Evolutionary conservation across 208 protist species (phyloP).

Genomic region (Angomonas ambiguus): DNA sequence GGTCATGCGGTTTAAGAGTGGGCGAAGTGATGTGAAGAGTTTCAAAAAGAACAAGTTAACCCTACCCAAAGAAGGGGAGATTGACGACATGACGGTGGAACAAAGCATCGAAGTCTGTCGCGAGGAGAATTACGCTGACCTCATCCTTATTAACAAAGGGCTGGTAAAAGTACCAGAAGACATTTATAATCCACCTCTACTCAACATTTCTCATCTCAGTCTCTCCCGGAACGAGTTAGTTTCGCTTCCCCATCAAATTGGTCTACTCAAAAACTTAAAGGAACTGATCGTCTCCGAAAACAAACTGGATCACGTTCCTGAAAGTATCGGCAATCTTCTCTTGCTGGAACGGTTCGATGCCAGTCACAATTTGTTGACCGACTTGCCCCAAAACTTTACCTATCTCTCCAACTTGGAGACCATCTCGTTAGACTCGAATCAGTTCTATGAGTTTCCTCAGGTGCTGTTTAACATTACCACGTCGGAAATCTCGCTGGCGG

Average conservation of each 20-base stretch:
- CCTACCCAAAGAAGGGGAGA: conserved; percentile 63
- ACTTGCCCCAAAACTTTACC: conserved; percentile 69
- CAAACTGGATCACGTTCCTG: conserved; percentile 62
- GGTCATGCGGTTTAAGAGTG: conserved; percentile 4
- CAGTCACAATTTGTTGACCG: conserved; percentile 68
- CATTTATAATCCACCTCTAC: conserved; percentile 63
- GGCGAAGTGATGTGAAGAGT: background rate
- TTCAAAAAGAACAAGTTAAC: conserved; percentile 10
- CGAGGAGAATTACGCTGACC: conserved; percentile 30
- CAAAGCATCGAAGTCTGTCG: conserved; percentile 69
- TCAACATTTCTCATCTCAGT: conserved; percentile 61
- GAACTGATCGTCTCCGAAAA: conserved; percentile 80
- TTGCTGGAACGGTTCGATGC: conserved; percentile 69
- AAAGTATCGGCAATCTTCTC: conserved; percentile 58
- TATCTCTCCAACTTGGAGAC: conserved; percentile 48
- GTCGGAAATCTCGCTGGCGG: background rate
- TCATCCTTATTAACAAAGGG: conserved; percentile 71
- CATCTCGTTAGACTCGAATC: conserved; percentile 80
- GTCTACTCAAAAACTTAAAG: conserved; percentile 53
- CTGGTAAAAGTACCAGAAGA: conserved; percentile 57
- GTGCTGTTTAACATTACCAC: conserved; percentile 54
- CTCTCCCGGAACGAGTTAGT: conserved; percentile 70
- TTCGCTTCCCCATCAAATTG: conserved; percentile 63
- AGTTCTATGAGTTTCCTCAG: conserved; percentile 62
- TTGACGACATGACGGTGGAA: conserved; percentile 57